Evolutionary conservation across 805 yeast genomes (phyloP), one percentile per base, ranked within the genome.

Genomic region (Wickerhamomyces bovis): DNA sequence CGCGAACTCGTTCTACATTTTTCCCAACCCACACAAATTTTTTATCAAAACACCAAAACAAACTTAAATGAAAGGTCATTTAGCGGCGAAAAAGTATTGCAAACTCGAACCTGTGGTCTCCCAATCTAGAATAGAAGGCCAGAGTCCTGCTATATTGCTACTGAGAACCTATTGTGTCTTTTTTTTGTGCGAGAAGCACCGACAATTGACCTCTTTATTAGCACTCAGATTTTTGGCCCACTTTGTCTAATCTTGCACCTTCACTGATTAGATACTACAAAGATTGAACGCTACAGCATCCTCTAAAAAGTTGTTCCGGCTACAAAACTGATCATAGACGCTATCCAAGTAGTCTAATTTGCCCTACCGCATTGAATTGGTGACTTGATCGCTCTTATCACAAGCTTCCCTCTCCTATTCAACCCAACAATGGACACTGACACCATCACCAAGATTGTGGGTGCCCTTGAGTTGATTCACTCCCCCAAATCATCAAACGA

Each of bases 401-500:
- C 11, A 16, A 12, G 7, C 31, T 13, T 16, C 16, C 35, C 4
- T 33, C 36, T 16, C 36, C 36, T 33, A 33, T 33, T 33, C 20
- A 16, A 33, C 30, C 39, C 25, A 28, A 33, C 11, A 15, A 83
- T 83, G 89, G 86, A 83, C 56, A 69, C 77, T 28, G 68, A 67
- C 51, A 95, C 90, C 26, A 81, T 83, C 46, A 70, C 72, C 44
- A 95, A 85, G 64, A 85, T 92, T 22, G 77, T 85, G 16, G 69
- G 77, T 35, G 97, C 98, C 8, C 71, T 92, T 51, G 87, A 80
- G 48, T 73, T 83, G 9, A 81, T 88, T 16, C 86, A 89, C 61
- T 78, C 79, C 38, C 78, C 89, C 16, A 72, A 71, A 49, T 75
- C 89, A 3, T 63, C 77, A 36, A 86, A 87, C 60, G 67, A 65